phyloP scores from a whole-genome alignment of 2,329 filamentous ascomycete species.

The Penicillium sp. region DNA sequence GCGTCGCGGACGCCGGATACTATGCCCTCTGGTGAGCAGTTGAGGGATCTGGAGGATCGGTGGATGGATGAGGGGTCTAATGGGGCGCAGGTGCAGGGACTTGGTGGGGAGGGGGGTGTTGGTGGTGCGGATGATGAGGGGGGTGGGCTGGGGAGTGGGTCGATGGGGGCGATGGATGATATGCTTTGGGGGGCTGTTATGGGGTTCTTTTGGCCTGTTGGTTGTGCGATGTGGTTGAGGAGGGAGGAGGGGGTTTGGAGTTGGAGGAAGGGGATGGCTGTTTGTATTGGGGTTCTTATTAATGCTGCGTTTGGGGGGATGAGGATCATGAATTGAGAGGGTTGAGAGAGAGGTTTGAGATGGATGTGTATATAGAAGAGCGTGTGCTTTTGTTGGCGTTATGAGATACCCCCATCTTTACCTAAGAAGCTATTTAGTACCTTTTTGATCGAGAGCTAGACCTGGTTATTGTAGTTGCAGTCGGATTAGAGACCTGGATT shows the following conservation, averaged over 20 bases:
- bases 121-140: conserved; percentile 36
- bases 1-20: conserved; percentile 81
- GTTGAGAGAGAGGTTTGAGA: conserved; percentile 9
- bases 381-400: conserved; percentile 2
- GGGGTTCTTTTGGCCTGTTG: conserved; percentile 93
- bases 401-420: conserved; percentile 25
- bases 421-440: background rate
- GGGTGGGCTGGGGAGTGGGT: conserved; percentile 42
- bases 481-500: background rate
- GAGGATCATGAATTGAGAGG: conserved; percentile 48
- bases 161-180: conserved; percentile 66
- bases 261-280: conserved; percentile 77
- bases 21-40: conserved; percentile 72
- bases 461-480: background rate
- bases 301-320: conserved; percentile 74
- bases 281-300: conserved; percentile 76
- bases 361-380: background rate
- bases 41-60: conserved; percentile 76
- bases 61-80: conserved; percentile 72
- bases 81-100: conserved; percentile 34
- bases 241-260: conserved; percentile 85
- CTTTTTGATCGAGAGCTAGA: background rate
- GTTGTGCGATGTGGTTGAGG: conserved; percentile 77
- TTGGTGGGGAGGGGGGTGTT: conserved; percentile 43
- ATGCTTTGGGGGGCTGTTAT: conserved; percentile 83